These are phyloP conservation scores for Calvatia gigantea DNA, from an alignment of 768 basidiomycete genomes.

Conservation along the genomic window DNA sequence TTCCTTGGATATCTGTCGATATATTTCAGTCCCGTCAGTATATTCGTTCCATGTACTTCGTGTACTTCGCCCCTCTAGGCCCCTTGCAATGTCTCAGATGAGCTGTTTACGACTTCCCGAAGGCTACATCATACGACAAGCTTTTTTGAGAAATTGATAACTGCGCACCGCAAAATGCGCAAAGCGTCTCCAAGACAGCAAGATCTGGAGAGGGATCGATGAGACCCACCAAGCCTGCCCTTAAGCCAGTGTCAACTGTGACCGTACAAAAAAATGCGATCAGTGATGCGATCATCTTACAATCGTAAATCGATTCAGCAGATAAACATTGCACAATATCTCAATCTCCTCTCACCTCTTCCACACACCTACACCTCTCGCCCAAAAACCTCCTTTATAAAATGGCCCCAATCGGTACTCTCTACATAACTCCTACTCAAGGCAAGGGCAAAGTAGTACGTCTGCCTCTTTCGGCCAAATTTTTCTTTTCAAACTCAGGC, in stretches of 20 bases:
- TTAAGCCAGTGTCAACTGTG: slow-evolving; percentile 4
- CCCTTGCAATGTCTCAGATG: neutral
- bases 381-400: neutral
- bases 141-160: no score
- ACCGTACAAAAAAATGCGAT: slow-evolving; percentile 4
- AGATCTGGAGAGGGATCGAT: neutral
- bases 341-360: neutral
- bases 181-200: no score
- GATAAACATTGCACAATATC: slow-evolving; percentile 2
- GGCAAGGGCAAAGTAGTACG: slow-evolving; percentile 18
- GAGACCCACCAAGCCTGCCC: neutral
- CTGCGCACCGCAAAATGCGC: no score
- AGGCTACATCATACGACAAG: no score
- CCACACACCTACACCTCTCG: neutral
- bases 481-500: neutral
- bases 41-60: no score
- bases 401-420: slow-evolving; percentile 18
- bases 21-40: neutral
- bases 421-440: slow-evolving; percentile 11
- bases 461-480: neutral
- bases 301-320: slow-evolving; percentile 3
- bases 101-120: neutral
- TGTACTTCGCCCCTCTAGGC: neutral
- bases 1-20: neutral
- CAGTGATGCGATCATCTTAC: neutral